Evolutionary conservation across 768 basidiomycete genomes (phyloP), one percentile per base, ranked within the genome.

Genomic region (Suillus sp.): DNA sequence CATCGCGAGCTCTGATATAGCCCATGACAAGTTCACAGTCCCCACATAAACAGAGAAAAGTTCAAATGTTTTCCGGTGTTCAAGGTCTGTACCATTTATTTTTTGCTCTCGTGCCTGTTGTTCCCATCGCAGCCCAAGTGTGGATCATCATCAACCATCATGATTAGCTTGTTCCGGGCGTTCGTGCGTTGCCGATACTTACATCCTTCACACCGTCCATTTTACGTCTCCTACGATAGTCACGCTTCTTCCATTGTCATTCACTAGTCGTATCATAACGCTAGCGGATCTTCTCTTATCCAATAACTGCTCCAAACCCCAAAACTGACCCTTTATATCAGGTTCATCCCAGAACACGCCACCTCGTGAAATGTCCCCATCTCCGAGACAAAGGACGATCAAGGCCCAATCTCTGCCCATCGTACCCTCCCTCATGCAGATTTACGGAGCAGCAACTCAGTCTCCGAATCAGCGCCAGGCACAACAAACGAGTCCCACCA

Each of bases 321-420:
- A 38, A 65, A 54, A 43, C 62, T 63, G 20, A 47, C 45, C 35
- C 50, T 60, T 60, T n/a, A 59, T 43, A 40, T n/a, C 62, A 71
- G 71, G n/a, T 56, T 55, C 68, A 18, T 60, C 67, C 63, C 74
- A 73, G 69, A 72, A 67, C 65, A 72, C 75, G 13, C 75, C 74
- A 0, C 77, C 80, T 53, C 78, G 79, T 37, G 80, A 81, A 62
- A 74, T 75, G 66, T 78, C 80, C 38, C 79, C 80, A 2, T 81
- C 80, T 1, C 80, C 80, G 35, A 83, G 76, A 77, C 87, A 74
- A 64, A 80, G 89, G 42, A 77, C 85, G 11, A 69, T 80, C 27
- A 89, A 89, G 68, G 70, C 85, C 1, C 83, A 85, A 65, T 86
- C 88, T 0, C 80, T 89, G 79, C 85, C 88, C 62, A 76, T 85